Base-by-base conservation (phyloP, 2,329 filamentous ascomycete species). In the Claviceps maximensis region DNA sequence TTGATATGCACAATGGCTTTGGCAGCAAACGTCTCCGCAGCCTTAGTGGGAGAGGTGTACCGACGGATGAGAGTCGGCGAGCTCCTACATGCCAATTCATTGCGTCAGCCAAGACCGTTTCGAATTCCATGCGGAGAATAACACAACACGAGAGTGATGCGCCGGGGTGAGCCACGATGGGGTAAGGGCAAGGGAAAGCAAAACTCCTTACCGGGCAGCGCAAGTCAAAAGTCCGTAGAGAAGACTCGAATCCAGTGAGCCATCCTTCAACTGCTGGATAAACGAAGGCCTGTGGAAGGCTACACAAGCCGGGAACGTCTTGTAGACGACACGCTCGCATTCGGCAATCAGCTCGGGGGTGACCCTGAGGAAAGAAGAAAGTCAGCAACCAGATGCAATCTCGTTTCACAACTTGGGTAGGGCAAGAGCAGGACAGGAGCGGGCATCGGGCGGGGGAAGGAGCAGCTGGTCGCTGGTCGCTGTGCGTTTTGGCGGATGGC, bases 241-340 rank as follows among this genome's bases (percentile, higher is more conserved):
- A 58, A 82, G 75, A 48, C 75, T 76, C 31, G 74, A 68, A 54
- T 82, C 78, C 36, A 82, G 71, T 2, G 72, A 71, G 23, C 70
- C 73, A 59, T 71, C 77, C 69, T 80, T 81, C 50, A 82, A 71
- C 62, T 80, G 78, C 65, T 79, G 76, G 36, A 82, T 64, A 64
- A 81, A 81, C 2, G 78, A 78, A 8, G 78, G 78, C 67, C 80
- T 81, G 69, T 82, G 78, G 62, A 82, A 82, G 61, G 78, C 78
- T 44, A 82, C 77, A 62, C 77, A 81, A 56, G 78, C 77, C 41
- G 78, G 78, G 59, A 81, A 73, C 15, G 77, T 79, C 69, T 79
- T 81, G 60, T 73, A 75, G 60, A 82, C 75, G 62, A 81, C 77
- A 54, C 78, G 73, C 66, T 82, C 78, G 63, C 77, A 80, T 67